A percentile compares a stretch with the other conserved stretches of the same genome.
phyloP scores from a whole-genome alignment of 2,329 filamentous ascomycete species.

The Fusarium incarnatum region DNA sequence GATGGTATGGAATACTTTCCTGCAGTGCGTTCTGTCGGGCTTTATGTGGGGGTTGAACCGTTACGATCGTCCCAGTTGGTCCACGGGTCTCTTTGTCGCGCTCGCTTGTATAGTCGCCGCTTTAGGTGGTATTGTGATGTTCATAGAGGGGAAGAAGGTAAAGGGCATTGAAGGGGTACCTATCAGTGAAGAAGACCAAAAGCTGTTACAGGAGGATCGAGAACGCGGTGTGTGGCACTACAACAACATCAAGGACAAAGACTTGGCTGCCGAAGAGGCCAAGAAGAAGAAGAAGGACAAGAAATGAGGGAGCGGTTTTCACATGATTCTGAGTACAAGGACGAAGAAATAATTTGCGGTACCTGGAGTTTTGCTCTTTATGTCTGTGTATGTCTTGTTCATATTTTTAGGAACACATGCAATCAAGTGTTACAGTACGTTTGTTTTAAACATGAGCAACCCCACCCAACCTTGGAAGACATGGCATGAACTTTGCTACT shows the following conservation, averaged over 20 bases:
- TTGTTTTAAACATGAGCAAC: neutral
- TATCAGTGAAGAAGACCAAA: conserved; percentile 66
- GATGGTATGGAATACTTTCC: conserved; percentile 81
- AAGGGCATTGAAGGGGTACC: conserved; percentile 79
- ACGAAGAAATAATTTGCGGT: neutral
- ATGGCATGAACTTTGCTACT: neutral
- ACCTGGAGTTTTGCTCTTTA: conserved; percentile 1
- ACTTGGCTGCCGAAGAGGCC: conserved; percentile 28
- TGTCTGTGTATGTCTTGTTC: neutral
- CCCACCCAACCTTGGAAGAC: neutral
- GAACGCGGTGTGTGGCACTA: conserved; percentile 69
- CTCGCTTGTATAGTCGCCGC: conserved; percentile 77
- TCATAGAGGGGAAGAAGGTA: conserved; percentile 76
- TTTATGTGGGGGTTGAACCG: conserved; percentile 88
- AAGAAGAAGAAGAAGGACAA: conserved; percentile 44
- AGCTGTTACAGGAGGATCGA: conserved; percentile 63
- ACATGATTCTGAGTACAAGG: neutral
- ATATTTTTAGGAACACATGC: neutral
- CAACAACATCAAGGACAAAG: conserved; percentile 56
- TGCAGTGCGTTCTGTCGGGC: conserved; percentile 77
- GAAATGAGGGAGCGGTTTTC: conserved; percentile 6
- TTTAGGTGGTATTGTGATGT: conserved; percentile 76
- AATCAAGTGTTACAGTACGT: neutral
- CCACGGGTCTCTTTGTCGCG: conserved; percentile 81
- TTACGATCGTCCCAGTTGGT: conserved; percentile 80